Base-by-base conservation (phyloP, 495 filamentous ascomycete species). In the Letharia lupina region DNA sequence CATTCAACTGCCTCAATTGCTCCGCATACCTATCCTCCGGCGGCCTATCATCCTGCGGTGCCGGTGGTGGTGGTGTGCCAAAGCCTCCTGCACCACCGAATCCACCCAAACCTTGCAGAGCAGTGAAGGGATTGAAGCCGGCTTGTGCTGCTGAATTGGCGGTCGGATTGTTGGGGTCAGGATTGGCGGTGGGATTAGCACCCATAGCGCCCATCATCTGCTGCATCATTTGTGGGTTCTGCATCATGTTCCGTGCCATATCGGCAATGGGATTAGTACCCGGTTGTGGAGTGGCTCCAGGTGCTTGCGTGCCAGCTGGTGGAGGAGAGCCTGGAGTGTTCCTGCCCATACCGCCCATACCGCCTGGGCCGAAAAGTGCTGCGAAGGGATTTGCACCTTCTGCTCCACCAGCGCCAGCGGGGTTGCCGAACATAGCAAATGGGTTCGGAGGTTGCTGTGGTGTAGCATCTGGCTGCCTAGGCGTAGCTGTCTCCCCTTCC, bases 21-120 rank as follows among this genome's bases (percentile, higher is more conserved):
- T 89, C 86, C 10, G 88, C 91, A 68, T 96, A 99, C 68, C 90
- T 80, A 73, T 97, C 95, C 80, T 98, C 95, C 0, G 93, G 94
- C 23, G 94, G 91, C 66, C 93, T 82, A 72, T 81, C 93, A 75
- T 98, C 95, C 8, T 79, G 72, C 10, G 90, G 86, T 9, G 82
- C 77, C 20, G 83, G 74, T 6, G 86, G 73, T 23, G 78, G 73
- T 11, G 74, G 54, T 15, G 66, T 73, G 37, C 68, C 71, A 20
- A 68, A 61, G 2, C 62, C 69, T 41, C 65, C 71, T 20, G 69
- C 65, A 15, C 73, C 71, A n/a, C 77, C 75, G 40, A 77, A 75
- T 7, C 76, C 76, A 48, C 77, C 75, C 33, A 75, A 74, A 9
- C 76, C 79, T 44, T 81, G 69, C 18, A 82, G 65, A 52, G 76